phyloP scores from a whole-genome alignment of 2,329 filamentous ascomycete species.

The Pyrenophora teres region DNA sequence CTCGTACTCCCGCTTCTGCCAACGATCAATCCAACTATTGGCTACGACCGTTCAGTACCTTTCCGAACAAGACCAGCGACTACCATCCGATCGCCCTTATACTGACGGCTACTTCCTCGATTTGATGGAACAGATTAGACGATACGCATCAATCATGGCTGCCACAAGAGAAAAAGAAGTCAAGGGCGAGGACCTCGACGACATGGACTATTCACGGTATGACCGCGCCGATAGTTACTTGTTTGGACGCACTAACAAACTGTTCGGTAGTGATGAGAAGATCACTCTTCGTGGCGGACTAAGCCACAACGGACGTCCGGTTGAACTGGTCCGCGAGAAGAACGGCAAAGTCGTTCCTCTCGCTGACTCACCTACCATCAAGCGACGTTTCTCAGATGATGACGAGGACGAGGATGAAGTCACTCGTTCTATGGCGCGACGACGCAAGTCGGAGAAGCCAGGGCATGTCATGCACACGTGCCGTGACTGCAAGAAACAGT shows the following conservation, averaged over 20 bases:
- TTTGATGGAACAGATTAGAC: conserved; percentile 88
- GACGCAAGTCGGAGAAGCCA: conserved; percentile 88
- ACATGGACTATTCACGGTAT: conserved; percentile 57
- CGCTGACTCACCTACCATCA: conserved; percentile 63
- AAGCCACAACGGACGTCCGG: conserved; percentile 78
- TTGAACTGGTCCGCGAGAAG: conserved; percentile 81
- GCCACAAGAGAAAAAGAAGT: conserved; percentile 71
- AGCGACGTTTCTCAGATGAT: conserved; percentile 62
- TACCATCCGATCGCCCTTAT: conserved; percentile 85
- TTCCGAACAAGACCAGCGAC: conserved; percentile 82
- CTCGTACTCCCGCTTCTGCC: conserved; percentile 85
- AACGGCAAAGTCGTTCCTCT: conserved; percentile 81
- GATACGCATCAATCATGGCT: conserved; percentile 84
- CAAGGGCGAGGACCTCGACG: conserved; percentile 58
- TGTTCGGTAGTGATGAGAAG: conserved; percentile 63
- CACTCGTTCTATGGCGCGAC: conserved; percentile 89
- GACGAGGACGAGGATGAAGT: conserved; percentile 80
- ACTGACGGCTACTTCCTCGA: conserved; percentile 97
- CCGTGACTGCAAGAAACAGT: conserved; percentile 81
- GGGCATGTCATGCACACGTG: conserved; percentile 84
- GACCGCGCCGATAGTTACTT: conserved; percentile 29
- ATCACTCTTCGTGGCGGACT: conserved; percentile 82
- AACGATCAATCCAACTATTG: conserved; percentile 86
- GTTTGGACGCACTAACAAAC: conserved; percentile 31
- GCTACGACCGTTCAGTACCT: conserved; percentile 87